Percentiles rank a stretch among this genome's conserved stretches.
phyloP scores from a whole-genome alignment of 352 stramenopile genomes.

The Pythium aristosporum region DNA sequence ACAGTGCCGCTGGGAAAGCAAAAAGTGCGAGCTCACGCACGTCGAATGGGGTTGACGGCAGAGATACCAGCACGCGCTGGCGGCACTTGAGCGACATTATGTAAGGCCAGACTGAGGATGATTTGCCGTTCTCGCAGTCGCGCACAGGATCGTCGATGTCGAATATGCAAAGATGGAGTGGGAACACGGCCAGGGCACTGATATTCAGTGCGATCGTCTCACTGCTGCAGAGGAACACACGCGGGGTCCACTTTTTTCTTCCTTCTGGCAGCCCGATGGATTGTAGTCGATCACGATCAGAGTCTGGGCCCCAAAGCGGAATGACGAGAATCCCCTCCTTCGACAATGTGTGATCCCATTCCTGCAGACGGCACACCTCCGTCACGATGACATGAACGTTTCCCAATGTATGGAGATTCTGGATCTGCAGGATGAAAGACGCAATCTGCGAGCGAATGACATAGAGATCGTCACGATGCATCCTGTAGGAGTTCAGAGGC shows the following conservation, averaged over 20 bases:
- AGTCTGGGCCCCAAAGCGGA: neutral
- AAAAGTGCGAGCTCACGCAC: constrained; percentile 56
- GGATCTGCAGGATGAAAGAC: constrained; percentile 21
- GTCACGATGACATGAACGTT: constrained; percentile 19
- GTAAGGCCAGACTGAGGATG: constrained; percentile 37
- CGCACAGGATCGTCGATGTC: constrained; percentile 27
- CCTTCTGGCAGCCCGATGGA: neutral
- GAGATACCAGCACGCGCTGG: constrained; percentile 57
- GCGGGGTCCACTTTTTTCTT: constrained; percentile 1
- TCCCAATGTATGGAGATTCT: neutral
- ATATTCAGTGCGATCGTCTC: constrained; percentile 2
- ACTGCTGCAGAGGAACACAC: constrained; percentile 9
- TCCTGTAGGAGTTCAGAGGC: neutral
- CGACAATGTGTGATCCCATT: constrained; percentile 13
- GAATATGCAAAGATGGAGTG: constrained; percentile 29
- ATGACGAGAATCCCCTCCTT: constrained; percentile 4
- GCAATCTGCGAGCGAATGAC: neutral
- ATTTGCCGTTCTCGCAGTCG: neutral
- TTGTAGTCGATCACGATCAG: constrained; percentile 1
- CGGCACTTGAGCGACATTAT: constrained; percentile 61
- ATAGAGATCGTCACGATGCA: neutral
- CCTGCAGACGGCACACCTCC: neutral
- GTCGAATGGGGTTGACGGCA: constrained; percentile 14
- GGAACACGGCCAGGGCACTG: constrained; percentile 2
- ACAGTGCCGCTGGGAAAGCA: constrained; percentile 59